Evolutionary conservation across 2,329 filamentous ascomycete genomes (phyloP), one percentile per base, ranked within the genome.

Genomic region (Simplicillium aogashimaense): DNA sequence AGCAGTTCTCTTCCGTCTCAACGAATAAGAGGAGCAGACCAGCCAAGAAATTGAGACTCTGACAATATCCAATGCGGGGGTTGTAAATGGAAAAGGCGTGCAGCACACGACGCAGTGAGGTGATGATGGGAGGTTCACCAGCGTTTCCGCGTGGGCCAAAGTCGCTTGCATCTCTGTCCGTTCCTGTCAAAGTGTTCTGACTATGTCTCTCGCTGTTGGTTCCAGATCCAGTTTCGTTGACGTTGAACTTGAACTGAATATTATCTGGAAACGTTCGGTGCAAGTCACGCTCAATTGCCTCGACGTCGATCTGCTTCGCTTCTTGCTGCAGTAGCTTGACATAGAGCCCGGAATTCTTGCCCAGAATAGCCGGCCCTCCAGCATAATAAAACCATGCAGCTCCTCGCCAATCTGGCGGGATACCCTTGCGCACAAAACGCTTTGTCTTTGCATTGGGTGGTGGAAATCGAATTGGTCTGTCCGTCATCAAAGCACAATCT

Each of bases 351-450:
- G 78, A 74, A 50, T 94, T 76, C 53, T 86, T 82, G 38, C 78
- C 75, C 44, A 95, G 60, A 48, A 87, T 83, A 35, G 81, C 78
- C 17, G 87, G 87, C 1, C 90, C 90, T 15, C 87, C 87, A 10
- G 88, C 87, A 57, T 95, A 97, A 65, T 85, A 95, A 60, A 94
- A 97, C 90, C 90, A 97, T 35, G 90, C 90, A 6, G 86, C 83
- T n/a, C 90, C 90, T 53, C 90, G 78, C 79, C 88, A 94, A 48
- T 95, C 87, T 0, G 89, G 86, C 3, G 90, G 90, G 37, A 95
- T 90, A 13, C 90, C 90, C 60, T 95, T 97, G 38, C 89, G 80
- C 37, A 95, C 77, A 56, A 92, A 95, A 14, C 88, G 76, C 63
- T 94, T 95, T 34, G 92, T 78, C 61, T 94, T 94, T 35, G 81